Evolutionary conservation across 2,329 filamentous ascomycete genomes (phyloP).

Genomic region (Pseudogymnoascus sp.): DNA sequence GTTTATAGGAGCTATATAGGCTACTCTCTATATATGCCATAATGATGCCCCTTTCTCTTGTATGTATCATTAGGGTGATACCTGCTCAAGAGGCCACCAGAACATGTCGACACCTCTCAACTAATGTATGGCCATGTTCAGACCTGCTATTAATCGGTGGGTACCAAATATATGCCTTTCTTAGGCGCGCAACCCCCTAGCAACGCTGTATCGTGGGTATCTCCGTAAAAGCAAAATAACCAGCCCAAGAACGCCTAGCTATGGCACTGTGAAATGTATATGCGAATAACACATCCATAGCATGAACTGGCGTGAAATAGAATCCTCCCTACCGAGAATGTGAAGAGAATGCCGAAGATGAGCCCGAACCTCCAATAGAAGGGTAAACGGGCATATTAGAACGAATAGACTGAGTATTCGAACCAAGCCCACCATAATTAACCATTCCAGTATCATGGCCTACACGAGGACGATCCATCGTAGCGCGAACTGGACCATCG

Average conservation of each 20-base stretch:
- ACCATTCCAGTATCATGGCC: neutral
- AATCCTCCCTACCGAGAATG: neutral
- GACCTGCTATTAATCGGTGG: neutral
- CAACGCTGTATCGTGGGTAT: neutral
- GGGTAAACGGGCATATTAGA: neutral
- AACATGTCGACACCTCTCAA: neutral
- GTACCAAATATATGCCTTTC: neutral
- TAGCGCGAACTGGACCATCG: neutral
- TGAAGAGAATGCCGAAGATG: neutral
- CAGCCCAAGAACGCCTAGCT: neutral
- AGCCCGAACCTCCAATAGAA: neutral
- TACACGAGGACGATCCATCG: neutral
- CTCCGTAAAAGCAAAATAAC: neutral
- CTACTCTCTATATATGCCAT: neutral
- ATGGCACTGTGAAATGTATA: neutral
- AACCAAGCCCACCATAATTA: neutral
- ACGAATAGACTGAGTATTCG: neutral
- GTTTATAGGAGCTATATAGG: neutral
- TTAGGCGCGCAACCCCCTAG: neutral
- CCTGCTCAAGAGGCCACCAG: neutral
- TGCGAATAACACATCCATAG: neutral
- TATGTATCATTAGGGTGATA: neutral
- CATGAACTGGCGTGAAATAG: neutral
- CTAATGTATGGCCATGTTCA: neutral
- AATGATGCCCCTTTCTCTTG: neutral